Evolutionary conservation across 2,329 filamentous ascomycete species (phyloP), one percentile per base, ranked within the genome.

Genomic region (Xylaria sp.): DNA sequence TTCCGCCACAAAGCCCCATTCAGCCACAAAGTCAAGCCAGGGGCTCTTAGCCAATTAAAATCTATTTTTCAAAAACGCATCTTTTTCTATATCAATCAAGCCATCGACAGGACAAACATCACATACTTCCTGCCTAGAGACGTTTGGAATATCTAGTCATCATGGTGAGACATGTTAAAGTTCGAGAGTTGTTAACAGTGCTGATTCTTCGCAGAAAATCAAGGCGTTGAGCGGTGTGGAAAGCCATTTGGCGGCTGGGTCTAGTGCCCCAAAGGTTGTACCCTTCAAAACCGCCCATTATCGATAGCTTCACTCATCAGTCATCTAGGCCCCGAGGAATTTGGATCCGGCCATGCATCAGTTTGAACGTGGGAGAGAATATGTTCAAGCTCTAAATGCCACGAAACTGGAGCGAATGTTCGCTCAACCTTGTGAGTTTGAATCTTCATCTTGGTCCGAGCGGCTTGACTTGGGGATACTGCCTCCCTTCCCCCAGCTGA

Each of bases 361-460:
- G 61, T 86, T 98, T 81, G 94, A 97, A 82, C 88, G 94, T 77
- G 94, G 94, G 23, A 58, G 74, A 52, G 72, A 76, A 59, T 62
- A 65, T 13, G 63, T 52, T 2, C 67, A 59, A 65, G 86, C 86
- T 8, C 81, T 88, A 72, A 87, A 94, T 88, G 94, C 94, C 15
- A 64, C 62, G 23, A 72, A 98, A 81, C 84, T 98, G 70, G 94
- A 97, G 82, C 92, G 94, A 75, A 95, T 98, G 92, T 97, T 97
- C 81, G 91, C 91, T 37, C 86, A 90, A 63, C 92, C 93, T 57
- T 88, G 72, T 74, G 52, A 70, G 73, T 71, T 18, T 25, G 85
- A 8, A 82, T 84, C 68, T 84, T 23, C 10, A 23, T 58, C n/a
- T 32, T 48, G 15, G 1, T 34, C 50, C 8, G 25, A 34, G 85